A percentile compares a stretch with the other conserved stretches of the same genome.
Conservation (phyloP, 2,329 filamentous ascomycete species). For the Penicillium crustosum region DNA sequence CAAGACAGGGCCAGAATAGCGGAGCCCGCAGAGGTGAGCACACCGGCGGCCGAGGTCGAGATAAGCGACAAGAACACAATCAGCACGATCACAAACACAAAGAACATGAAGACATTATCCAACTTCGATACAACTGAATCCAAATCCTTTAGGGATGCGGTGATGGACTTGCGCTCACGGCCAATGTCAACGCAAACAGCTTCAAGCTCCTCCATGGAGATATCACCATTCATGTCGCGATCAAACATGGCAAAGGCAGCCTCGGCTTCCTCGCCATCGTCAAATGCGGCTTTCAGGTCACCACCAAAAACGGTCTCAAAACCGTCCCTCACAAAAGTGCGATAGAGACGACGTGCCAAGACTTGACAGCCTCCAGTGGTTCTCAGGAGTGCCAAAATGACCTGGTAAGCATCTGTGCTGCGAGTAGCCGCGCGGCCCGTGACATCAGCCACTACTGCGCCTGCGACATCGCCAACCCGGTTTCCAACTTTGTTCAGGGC, state of each 20-base stretch:
- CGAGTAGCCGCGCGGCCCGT: constrained; percentile 69
- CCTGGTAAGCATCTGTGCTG: constrained; percentile 78
- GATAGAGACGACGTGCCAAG: constrained; percentile 81
- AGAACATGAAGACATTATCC: constrained; percentile 83
- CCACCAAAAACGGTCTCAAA: constrained; percentile 74
- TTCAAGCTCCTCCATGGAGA: constrained; percentile 92
- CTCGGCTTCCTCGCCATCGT: constrained; percentile 80
- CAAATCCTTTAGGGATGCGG: constrained; percentile 88
- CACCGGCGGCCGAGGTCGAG: constrained; percentile 84
- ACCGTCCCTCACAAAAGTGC: constrained; percentile 74
- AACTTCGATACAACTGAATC: constrained; percentile 91
- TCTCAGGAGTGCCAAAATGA: constrained; percentile 74
- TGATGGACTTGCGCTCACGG: constrained; percentile 91
- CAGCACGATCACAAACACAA: constrained; percentile 76
- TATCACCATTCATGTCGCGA: constrained; percentile 94
- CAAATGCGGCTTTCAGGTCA: constrained; percentile 76
- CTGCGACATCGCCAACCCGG: constrained; percentile 82
- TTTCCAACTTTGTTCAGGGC: constrained; percentile 77
- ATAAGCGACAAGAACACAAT: constrained; percentile 88
- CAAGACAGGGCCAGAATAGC: constrained; percentile 86
- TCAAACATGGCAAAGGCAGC: constrained; percentile 91
- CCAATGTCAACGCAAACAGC: constrained; percentile 92
- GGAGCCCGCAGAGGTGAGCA: constrained; percentile 85
- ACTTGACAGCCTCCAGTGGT: constrained; percentile 75
- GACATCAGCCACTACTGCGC: constrained; percentile 85